Percentiles rank a stretch among this genome's conserved stretches.
Evolutionary conservation across 768 basidiomycete genomes (phyloP).

Genomic region (Mycena vulgaris): DNA sequence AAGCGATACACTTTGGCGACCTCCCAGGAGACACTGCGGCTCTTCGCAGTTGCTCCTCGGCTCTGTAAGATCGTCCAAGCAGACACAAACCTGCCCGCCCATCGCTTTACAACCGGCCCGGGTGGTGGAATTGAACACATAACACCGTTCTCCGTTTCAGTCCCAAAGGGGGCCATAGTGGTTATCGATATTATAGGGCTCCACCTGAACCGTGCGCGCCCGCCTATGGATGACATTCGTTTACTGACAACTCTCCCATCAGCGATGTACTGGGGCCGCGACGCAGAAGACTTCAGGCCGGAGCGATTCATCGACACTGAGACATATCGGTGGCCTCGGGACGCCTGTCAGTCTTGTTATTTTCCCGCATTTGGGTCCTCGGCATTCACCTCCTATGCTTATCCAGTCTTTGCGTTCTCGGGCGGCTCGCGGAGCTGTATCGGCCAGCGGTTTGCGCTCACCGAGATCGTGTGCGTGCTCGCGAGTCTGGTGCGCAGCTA

Average conservation of each 20-base stretch:
- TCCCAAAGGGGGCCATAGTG: conserved; percentile 57
- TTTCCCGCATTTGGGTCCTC: not conserved
- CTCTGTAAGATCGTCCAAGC: conserved; percentile 51
- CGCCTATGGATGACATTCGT: not conserved
- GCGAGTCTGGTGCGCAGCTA: conserved; percentile 61
- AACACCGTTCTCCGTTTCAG: conserved; percentile 41
- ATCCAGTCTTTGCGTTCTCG: conserved; percentile 60
- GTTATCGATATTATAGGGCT: conserved; percentile 59
- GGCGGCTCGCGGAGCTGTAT: conserved; percentile 64
- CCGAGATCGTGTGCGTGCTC: conserved; percentile 59
- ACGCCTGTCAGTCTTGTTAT: conserved; percentile 58
- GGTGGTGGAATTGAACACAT: conserved; percentile 48
- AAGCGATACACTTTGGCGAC: conserved; percentile 62
- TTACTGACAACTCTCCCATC: not conserved
- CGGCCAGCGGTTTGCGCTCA: conserved; percentile 64
- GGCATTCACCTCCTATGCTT: not conserved
- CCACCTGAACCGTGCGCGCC: conserved; percentile 61
- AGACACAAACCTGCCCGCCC: conserved; percentile 54
- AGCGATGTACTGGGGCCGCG: conserved; percentile 68
- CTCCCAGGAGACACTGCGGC: conserved; percentile 63
- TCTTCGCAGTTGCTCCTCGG: conserved; percentile 56
- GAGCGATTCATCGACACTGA: conserved; percentile 67
- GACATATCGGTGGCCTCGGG: conserved; percentile 66
- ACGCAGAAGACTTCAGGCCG: conserved; percentile 61
- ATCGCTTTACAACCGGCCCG: conserved; percentile 48